Evolutionary conservation across 352 stramenopile species (phyloP).

Genomic region (Globisporangium rhizosaccharum): DNA sequence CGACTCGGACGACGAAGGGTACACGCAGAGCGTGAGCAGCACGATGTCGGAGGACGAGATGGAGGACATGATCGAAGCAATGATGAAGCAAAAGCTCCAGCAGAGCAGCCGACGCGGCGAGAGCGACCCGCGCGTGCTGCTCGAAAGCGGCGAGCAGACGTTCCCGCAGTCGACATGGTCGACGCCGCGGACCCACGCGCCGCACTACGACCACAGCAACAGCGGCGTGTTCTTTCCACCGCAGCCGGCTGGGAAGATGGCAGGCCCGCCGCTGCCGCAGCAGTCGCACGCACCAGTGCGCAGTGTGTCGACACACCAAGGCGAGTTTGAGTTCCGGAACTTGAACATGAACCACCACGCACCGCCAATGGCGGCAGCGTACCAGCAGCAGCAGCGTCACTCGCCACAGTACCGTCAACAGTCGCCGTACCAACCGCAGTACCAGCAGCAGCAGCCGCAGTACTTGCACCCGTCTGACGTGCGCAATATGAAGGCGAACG

Average conservation of each 20-base stretch:
- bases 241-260: not conserved
- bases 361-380: too few relatives aligned
- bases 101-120: not conserved
- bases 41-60: slow-evolving; percentile 15
- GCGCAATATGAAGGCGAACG: not conserved
- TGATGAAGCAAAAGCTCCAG: slow-evolving; percentile 10
- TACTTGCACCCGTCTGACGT: slow-evolving; percentile 3
- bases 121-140: not conserved
- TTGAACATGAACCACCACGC: not conserved
- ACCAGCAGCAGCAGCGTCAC: not conserved
- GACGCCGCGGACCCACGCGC: not conserved
- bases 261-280: not conserved
- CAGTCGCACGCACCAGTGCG: not conserved
- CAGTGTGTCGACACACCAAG: not conserved
- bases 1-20: slow-evolving; percentile 14
- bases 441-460: not conserved
- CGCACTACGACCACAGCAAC: not conserved
- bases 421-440: not conserved
- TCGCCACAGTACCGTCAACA: not conserved
- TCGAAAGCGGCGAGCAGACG: slow-evolving; percentile 4
- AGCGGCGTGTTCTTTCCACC: not conserved
- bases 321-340: slow-evolving; percentile 13
- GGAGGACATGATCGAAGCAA: slow-evolving; percentile 14
- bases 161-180: not conserved
- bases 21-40: slow-evolving; percentile 14